Conservation (phyloP, 1,284 basidiomycete species). For the Stereum hirsutum region DNA sequence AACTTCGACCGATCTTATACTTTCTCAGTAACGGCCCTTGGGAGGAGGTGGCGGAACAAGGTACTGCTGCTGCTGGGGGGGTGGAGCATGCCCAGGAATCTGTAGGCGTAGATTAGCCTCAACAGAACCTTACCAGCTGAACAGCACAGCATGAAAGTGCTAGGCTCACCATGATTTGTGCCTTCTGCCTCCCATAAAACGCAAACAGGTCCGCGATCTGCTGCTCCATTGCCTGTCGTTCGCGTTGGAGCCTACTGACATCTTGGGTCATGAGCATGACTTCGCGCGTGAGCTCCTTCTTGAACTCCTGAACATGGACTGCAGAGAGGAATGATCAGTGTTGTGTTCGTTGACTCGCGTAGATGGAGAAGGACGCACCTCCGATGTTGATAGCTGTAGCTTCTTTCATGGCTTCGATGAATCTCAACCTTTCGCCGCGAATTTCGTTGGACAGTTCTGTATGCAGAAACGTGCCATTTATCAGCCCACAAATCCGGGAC, state of each 20-base stretch:
- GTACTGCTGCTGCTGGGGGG: no score
- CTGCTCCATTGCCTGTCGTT: conserved; percentile 65
- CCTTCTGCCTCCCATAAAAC: conserved; percentile 65
- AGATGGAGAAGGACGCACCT: conserved; percentile 31
- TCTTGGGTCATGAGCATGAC: conserved; percentile 69
- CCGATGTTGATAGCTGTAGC: conserved; percentile 81
- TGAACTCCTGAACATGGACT: conserved; percentile 82
- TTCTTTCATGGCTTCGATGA: conserved; percentile 87
- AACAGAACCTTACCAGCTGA: no score
- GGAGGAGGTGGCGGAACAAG: no score
- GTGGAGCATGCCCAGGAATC: no score
- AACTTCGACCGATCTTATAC: no score
- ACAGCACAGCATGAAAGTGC: no score
- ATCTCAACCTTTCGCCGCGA: conserved; percentile 72
- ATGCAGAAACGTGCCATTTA: not conserved
- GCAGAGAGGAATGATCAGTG: conserved; percentile 7
- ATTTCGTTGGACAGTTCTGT: conserved; percentile 75
- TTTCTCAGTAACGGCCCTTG: no score
- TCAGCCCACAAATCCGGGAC: not conserved
- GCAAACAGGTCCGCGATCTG: conserved; percentile 67
- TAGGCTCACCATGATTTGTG: no score
- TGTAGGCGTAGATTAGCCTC: no score
- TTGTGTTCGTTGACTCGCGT: not conserved
- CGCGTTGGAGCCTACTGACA: conserved; percentile 61
- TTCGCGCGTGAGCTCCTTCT: conserved; percentile 67